Evolutionary conservation across 1,139 yeast genomes (phyloP), one percentile per base, ranked within the genome.

Genomic region (Lodderomyces parapsilosis): DNA sequence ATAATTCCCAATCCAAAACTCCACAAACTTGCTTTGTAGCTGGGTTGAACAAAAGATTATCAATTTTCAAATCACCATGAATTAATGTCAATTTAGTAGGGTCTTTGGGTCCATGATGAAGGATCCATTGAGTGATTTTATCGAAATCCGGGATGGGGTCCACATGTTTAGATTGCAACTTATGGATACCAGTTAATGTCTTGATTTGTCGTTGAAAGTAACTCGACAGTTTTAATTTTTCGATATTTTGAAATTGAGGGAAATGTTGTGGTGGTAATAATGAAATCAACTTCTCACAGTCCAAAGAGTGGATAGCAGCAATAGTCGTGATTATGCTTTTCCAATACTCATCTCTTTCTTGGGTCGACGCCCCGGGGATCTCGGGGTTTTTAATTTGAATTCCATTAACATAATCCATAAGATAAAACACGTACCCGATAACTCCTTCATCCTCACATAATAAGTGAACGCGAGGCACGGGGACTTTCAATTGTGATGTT

Each of bases 51-150:
- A 82, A 64, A 28, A 82, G 55, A 53, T 82, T 82, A 57, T 82
- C 88, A 38, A 82, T 79, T 55, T 82, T 82, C 65, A 78, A 82
- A 58, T 82, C 88, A 1, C 88, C 88, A 52, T 82, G 88, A 35
- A 81, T 80, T 50, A 82, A 68, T 1, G 76, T 62, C 39, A 71
- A 64, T 7, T 68, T 60, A 2, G 63, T 54, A 0, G 81, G 76
- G 48, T 83, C 87, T 10, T 56, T 52, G 15, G 86, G 81, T 0
- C 76, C 67, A 17, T 63, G 58, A 13, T 52, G 42, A 20, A 64
- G 49, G 41, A 80, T 59, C 76, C 79, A 81, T 2, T 56, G 46
- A 13, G 75, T 63, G 7, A 78, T 65, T 3, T 61, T 56, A 2
- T 68, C 69, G 46, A 79, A 78, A 33, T 71, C 55, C 0, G 85